These are phyloP conservation scores for Nissolia schottii DNA, from an alignment of 306 rosid genomes.

Conservation along the genomic window DNA sequence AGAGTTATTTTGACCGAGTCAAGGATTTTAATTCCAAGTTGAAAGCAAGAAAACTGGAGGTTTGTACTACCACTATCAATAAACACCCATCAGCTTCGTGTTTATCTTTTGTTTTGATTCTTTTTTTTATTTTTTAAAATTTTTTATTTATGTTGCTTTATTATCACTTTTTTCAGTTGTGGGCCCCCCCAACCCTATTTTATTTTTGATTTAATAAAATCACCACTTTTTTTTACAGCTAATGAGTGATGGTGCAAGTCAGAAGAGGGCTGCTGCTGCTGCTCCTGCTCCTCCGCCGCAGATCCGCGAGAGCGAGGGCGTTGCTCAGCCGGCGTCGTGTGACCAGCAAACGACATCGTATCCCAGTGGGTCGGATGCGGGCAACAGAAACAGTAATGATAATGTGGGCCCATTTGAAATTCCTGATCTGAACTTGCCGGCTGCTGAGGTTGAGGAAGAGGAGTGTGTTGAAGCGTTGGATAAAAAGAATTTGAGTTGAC, in stretches of 20 bases:
- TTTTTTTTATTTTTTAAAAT: too few relatives aligned
- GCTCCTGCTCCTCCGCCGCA: not conserved
- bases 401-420: conserved; percentile 27
- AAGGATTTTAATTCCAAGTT: conserved; percentile 31
- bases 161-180: not conserved
- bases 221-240: conserved; percentile 27
- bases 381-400: not conserved
- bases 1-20: conserved; percentile 7
- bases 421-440: conserved; percentile 46
- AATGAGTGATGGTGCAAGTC: not conserved
- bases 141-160: not conserved
- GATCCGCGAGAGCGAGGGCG: not conserved
- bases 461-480: conserved; percentile 20
- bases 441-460: not conserved
- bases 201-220: not conserved
- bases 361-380: not conserved
- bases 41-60: conserved; percentile 46
- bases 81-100: too few relatives aligned
- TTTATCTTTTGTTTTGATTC: not conserved
- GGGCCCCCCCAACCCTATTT: not conserved
- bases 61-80: not conserved
- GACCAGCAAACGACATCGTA: conserved; percentile 8
- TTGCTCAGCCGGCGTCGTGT: not conserved
- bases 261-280: too few relatives aligned
- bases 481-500: conserved; percentile 3